Conservation (phyloP, 345 rosid species). For the Citrus sinensis region DVS_A1.0 CM039162.1:32764001-32764500, state of each 20-base stretch:
- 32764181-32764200: not conserved
- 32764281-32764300: not conserved
- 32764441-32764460: slow-evolving; percentile 10
- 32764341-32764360: slow-evolving; percentile 84
- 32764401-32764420: slow-evolving; percentile 47
- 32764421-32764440: slow-evolving; percentile 1
- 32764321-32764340: slow-evolving; percentile 59
- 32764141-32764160: slow-evolving; percentile 54
- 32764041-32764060: not conserved
- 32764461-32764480: not conserved
- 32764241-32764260: not conserved
- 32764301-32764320: slow-evolving; percentile 44
- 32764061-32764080: slow-evolving; percentile 51
- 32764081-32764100: slow-evolving; percentile 79
- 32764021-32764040: not conserved
- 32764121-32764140: slow-evolving; percentile 60
- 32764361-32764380: slow-evolving; percentile 95
- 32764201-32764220: not conserved
- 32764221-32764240: not conserved
- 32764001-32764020: not conserved
- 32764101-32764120: slow-evolving; percentile 73
- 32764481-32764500: not conserved
- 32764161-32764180: slow-evolving; percentile 44
- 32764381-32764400: slow-evolving; percentile 95
- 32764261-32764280: not conserved